Percentiles rank a stretch among this genome's conserved stretches.
Evolutionary conservation across 345 rosid genomes (phyloP).

Genomic region (Salix dunnii): DNA sequence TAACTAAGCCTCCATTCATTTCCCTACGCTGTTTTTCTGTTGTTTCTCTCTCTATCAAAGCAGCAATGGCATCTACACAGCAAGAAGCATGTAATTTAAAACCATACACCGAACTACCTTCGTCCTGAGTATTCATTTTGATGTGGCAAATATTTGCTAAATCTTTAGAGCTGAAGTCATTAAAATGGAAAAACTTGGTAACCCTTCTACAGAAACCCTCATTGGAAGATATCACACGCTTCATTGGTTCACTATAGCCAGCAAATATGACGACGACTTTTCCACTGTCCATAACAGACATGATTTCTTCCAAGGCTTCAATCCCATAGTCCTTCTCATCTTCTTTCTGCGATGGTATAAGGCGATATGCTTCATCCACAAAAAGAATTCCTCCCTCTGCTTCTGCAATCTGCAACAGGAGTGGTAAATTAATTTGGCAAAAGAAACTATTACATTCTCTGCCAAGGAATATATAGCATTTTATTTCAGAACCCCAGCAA

Average conservation of each 20-base stretch:
- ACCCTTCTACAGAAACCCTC: conserved; percentile 98
- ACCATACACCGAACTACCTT: conserved; percentile 58
- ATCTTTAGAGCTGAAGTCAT: conserved; percentile 69
- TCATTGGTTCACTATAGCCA: conserved; percentile 95
- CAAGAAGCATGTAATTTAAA: conserved; percentile 67
- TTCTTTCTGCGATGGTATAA: conserved; percentile 89
- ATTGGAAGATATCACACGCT: conserved; percentile 83
- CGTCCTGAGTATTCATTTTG: conserved; percentile 76
- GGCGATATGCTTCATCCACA: conserved; percentile 93
- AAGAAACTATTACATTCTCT: not conserved
- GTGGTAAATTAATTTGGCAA: not conserved
- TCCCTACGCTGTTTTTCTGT: conserved; percentile 84
- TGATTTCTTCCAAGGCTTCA: conserved; percentile 94
- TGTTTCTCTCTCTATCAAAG: conserved; percentile 60
- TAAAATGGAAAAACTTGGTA: conserved; percentile 79
- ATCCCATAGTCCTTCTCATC: conserved; percentile 96
- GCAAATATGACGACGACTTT: conserved; percentile 89
- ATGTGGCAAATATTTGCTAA: conserved; percentile 74
- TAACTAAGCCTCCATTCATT: conserved; percentile 90
- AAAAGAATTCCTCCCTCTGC: conserved; percentile 99
- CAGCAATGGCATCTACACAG: conserved; percentile 56
- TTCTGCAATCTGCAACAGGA: conserved; percentile 68
- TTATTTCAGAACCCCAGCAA: not conserved
- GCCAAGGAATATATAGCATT: not conserved
- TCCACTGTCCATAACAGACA: conserved; percentile 96